Percentiles rank a stretch among this genome's conserved stretches.
Evolutionary conservation across 352 stramenopile species (phyloP).

Genomic region (Globisporangium orthogonon): DNA sequence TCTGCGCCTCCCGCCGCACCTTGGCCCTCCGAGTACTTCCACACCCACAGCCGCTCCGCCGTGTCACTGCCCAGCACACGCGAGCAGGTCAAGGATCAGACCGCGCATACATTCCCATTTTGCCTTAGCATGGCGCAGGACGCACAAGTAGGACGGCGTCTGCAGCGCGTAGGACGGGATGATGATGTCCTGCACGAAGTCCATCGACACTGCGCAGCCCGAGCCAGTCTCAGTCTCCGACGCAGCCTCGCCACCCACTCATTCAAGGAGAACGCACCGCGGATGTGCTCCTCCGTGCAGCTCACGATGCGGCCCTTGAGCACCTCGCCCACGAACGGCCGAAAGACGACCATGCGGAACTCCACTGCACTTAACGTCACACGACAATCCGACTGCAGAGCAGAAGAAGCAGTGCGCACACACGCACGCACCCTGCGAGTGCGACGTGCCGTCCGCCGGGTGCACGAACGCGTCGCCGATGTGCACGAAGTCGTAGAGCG

Average conservation of each 20-base stretch:
- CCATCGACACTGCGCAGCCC: constrained; percentile 60
- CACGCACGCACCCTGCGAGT: constrained; percentile 56
- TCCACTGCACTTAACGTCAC: constrained; percentile 35
- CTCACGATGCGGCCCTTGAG: constrained; percentile 85
- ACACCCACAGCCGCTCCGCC: constrained; percentile 74
- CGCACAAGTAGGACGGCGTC: constrained; percentile 84
- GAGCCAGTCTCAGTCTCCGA: neutral
- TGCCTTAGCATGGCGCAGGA: neutral
- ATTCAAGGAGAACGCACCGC: constrained; percentile 22
- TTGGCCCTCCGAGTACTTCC: constrained; percentile 84
- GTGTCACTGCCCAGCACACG: constrained; percentile 41
- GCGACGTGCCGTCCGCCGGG: constrained; percentile 78
- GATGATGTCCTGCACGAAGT: constrained; percentile 89
- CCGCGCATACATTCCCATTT: neutral
- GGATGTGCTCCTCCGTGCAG: constrained; percentile 87
- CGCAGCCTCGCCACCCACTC: neutral
- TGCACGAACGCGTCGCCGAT: constrained; percentile 84
- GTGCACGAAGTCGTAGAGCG: constrained; percentile 87
- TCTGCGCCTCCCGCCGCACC: constrained; percentile 13
- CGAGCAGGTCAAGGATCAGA: neutral
- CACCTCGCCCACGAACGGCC: constrained; percentile 84
- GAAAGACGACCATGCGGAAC: constrained; percentile 88
- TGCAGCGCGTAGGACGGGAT: constrained; percentile 86
- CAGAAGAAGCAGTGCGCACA: no score
- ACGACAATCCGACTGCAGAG: neutral